Percentiles rank a stretch among this genome's conserved stretches.
These are phyloP conservation scores for Amauroascus verrucosus DNA, from an alignment of 2,329 filamentous ascomycete species.

Conservation along the genomic window DNA sequence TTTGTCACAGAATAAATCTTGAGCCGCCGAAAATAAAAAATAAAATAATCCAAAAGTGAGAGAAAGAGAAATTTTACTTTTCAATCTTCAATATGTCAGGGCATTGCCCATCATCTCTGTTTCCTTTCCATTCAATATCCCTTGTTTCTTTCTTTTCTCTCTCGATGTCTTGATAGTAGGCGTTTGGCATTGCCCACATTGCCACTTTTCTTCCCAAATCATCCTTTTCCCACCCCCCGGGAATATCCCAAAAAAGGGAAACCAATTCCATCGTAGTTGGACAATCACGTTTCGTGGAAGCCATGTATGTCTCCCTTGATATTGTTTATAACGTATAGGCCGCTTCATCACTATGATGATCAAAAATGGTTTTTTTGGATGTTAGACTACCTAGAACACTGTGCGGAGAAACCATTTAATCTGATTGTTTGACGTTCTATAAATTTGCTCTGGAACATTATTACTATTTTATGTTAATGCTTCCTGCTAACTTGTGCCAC, in stretches of 20 bases:
- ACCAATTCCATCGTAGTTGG: not conserved
- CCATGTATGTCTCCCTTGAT: not conserved
- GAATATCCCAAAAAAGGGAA: too few relatives aligned
- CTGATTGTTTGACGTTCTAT: conserved; percentile 14
- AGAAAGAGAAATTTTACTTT: not conserved
- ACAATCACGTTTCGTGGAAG: too few relatives aligned
- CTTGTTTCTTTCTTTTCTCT: not conserved
- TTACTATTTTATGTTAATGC: not conserved
- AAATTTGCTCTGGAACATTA: not conserved
- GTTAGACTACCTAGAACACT: conserved; percentile 40
- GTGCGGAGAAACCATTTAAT: conserved; percentile 30
- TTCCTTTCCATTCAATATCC: not conserved
- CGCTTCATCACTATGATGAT: conserved; percentile 30
- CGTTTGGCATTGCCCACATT: not conserved
- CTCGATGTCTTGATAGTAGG: conserved; percentile 6
- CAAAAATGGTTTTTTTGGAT: conserved; percentile 28
- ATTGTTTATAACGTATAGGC: too few relatives aligned
- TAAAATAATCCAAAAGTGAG: not conserved
- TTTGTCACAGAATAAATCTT: not conserved
- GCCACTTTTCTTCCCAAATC: not conserved
- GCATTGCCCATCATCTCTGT: not conserved
- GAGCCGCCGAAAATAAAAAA: not conserved
- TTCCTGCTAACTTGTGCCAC: conserved; percentile 9
- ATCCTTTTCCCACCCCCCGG: too few relatives aligned
- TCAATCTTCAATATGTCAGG: conserved; percentile 1